Base-by-base conservation (phyloP, 805 yeast species). In the Candida verbasci region DNA sequence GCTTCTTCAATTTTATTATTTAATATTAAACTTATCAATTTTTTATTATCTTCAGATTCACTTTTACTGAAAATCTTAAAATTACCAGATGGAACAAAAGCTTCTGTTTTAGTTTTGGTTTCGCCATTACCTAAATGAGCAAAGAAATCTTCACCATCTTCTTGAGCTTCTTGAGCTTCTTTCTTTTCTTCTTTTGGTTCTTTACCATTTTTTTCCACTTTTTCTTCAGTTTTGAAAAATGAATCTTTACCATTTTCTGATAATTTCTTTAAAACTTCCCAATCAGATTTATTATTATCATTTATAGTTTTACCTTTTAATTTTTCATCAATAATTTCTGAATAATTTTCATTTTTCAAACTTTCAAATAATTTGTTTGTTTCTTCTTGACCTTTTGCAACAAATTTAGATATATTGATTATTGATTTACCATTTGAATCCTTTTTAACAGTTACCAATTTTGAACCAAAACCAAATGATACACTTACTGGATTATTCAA, bases 381-480 rank as follows among this genome's bases (percentile, higher is more conserved):
- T 4, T 46, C 56, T 17, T 57, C 56, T n/a, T 51, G 45, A 10
- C 57, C 62, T 34, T 66, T 70, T 9, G 63, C 50, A 4, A 43
- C 48, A 56, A 72, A 56, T 46, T 72, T 74, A 17, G 65, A 52
- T 39, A 78, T 62, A 17, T 57, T 55, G 14, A 78, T 56, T 6
- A 58, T 39, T 18, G 78, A 66, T 49, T 70, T 50, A 10, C 65
- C 67, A 29, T 49, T 44, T 8, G 69, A 63, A 35, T 60, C 67
- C 8, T 65, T 61, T 24, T 57, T 50, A 10, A 82, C 78, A 9
- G 69, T 58, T 3, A 83, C 89, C 27, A 93, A 57, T 62, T 86
- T 87, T 36, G 96, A 95, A 42, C 98, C 98, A 63, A 88, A 91
- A 0, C 95, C 97, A 71, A 94, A 93, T 2, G 78, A 66, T 10